phyloP scores from a whole-genome alignment of 192 early-diverging fungal genomes.

The Mortierella hygrophila region DNA sequence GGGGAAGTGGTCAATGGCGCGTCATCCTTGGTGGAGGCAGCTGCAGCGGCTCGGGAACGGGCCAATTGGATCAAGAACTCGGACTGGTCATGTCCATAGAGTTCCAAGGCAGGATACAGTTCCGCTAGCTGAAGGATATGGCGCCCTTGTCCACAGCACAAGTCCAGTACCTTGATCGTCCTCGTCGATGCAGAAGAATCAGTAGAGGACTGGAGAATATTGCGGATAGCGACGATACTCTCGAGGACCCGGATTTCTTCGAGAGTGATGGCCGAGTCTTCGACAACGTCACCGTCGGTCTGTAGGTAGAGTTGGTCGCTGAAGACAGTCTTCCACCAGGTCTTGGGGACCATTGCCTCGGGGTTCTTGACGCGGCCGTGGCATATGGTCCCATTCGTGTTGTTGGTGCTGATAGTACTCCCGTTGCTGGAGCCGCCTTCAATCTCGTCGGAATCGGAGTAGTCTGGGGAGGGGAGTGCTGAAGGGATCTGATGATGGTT shows the following conservation, averaged over 20 bases:
- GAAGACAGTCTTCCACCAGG: conserved; percentile 72
- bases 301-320: conserved; percentile 68
- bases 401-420: neutral
- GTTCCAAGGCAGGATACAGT: conserved; percentile 62
- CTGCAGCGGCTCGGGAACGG: conserved; percentile 46
- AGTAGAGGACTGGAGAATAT: neutral
- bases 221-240: neutral
- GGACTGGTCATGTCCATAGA: conserved; percentile 71
- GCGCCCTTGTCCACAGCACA: conserved; percentile 76
- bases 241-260: conserved; percentile 65
- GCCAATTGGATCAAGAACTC: conserved; percentile 67
- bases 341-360: conserved; percentile 61
- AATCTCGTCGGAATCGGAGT: conserved; percentile 5
- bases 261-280: conserved; percentile 69
- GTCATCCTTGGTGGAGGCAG: neutral
- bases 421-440: neutral
- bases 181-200: neutral
- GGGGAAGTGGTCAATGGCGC: neutral
- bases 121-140: conserved; percentile 63
- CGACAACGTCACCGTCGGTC: conserved; percentile 74
- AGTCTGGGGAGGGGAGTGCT: neutral
- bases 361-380: conserved; percentile 64
- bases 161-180: conserved; percentile 55
- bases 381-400: neutral
- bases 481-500: neutral